Evolutionary conservation across 495 filamentous ascomycete species (phyloP).

Genomic region (Xylaria longipes): DNA sequence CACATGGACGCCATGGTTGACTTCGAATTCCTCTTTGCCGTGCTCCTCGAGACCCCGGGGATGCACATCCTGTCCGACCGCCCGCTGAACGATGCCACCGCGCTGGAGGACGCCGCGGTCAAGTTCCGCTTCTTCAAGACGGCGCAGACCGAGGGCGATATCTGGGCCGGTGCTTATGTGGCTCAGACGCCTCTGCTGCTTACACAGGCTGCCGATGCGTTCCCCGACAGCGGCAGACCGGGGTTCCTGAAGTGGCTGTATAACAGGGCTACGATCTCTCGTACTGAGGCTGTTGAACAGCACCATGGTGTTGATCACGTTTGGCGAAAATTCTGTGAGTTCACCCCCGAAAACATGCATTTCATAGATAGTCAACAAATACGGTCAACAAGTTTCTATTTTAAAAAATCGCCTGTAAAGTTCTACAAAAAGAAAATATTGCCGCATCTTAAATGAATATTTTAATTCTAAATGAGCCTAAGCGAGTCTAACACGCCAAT

Average conservation of each 20-base stretch:
- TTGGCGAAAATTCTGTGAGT: slow-evolving; percentile 75
- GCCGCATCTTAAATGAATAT: not conserved
- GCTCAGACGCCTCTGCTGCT: slow-evolving; percentile 63
- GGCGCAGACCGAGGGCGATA: slow-evolving; percentile 39
- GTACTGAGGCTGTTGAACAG: slow-evolving; percentile 75
- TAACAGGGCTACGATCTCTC: slow-evolving; percentile 69
- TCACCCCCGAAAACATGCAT: not conserved
- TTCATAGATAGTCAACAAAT: not conserved
- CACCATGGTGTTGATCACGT: slow-evolving; percentile 80
- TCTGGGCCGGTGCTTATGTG: slow-evolving; percentile 72
- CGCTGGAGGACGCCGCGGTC: slow-evolving; percentile 54
- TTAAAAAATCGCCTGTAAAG: not conserved
- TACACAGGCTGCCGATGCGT: slow-evolving; percentile 69
- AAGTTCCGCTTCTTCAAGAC: slow-evolving; percentile 60
- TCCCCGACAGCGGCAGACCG: slow-evolving; percentile 69
- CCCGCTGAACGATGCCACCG: slow-evolving; percentile 55
- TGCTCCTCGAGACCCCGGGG: slow-evolving; percentile 73
- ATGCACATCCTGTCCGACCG: slow-evolving; percentile 69
- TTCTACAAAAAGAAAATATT: not conserved
- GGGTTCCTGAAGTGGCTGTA: slow-evolving; percentile 84
- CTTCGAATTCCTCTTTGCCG: slow-evolving; percentile 74
- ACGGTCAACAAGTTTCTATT: not conserved
- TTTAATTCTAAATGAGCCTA: not conserved
- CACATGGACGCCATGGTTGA: slow-evolving; percentile 92
- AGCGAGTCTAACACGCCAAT: slow-evolving; percentile 10